Base-by-base conservation (phyloP, 2,329 filamentous ascomycete species). In the Fusarium floridanum region DNA sequence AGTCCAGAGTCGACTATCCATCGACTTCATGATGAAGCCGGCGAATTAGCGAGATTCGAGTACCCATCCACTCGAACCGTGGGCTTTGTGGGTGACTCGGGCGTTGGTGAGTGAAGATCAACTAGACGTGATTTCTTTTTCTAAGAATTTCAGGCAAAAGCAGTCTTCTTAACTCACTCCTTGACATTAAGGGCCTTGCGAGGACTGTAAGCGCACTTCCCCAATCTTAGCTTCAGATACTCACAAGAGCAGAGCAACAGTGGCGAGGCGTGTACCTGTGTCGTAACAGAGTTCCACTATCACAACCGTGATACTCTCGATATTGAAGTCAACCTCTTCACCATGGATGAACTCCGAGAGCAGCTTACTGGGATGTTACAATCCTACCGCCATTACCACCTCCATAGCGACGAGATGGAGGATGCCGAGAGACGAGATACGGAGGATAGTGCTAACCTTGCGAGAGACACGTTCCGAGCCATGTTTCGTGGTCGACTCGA, bases 11-110 rank as follows among this genome's bases (percentile, higher is more conserved):
- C 86, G 0, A 83, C 79, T 0, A 84, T 88, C 59, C 36, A 74
- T 12, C 70, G 71, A 14, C 81, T 87, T 2, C 73, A 83, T 62
- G 45, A 72, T 8, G 74, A 82, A 37, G 84, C 83, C 2, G 29
- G 66, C 1, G 66, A 75, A 0, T 68, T 88, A 24, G 80, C 82
- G 2, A 32, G 39, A 0, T 88, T 86, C 55, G 73, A 82, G 20
- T 83, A 81, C 29, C 83, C 83, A 0, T 79, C 83, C 0, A 83
- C 80, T 3, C 79, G 85, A 17, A 85, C 77, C 5, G 84, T 88
- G 1, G 86, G 85, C 0, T 83, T 88, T 43, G 84, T 88, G 0
- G 86, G 86, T 0, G 86, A 87, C 68, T 86, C 86, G 14, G 86
- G 86, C 5, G 85, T 83, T 37, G 84, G 85, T 85, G 73, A 73